These are phyloP conservation scores for Oryza meyeriana DNA, from an alignment of 176 grass and related monocot genomes.

Conservation along the genomic window DNA sequence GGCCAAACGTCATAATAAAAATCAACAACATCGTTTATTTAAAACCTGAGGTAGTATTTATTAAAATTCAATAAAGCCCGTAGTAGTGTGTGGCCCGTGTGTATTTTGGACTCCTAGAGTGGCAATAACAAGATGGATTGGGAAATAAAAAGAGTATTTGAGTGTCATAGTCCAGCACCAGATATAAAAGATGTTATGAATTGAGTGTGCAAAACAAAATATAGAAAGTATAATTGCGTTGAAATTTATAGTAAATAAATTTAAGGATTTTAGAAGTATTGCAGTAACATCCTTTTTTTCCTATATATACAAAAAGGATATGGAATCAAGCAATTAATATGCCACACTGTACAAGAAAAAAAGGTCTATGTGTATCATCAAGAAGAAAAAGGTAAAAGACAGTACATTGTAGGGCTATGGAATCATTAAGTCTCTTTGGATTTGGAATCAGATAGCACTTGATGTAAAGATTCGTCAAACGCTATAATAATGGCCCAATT, in stretches of 20 bases:
- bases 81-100: neutral
- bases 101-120: neutral
- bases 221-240: neutral
- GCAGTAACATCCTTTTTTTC: neutral
- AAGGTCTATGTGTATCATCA: neutral
- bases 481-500: neutral
- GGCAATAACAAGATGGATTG: neutral
- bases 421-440: slow-evolving; percentile 15
- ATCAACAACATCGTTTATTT: no score
- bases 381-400: neutral
- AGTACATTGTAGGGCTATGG: slow-evolving; percentile 25
- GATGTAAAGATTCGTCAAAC: slow-evolving; percentile 25
- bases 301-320: neutral
- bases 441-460: slow-evolving; percentile 26
- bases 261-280: neutral
- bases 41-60: no score
- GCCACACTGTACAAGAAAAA: neutral
- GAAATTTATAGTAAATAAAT: neutral
- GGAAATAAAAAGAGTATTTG: neutral
- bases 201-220: neutral
- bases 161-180: neutral
- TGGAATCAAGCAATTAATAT: neutral
- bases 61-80: neutral
- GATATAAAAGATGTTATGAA: neutral
- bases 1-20: no score